Evolutionary conservation across 352 stramenopile genomes (phyloP).

Genomic region (Stramenopiles sp.): DNA sequence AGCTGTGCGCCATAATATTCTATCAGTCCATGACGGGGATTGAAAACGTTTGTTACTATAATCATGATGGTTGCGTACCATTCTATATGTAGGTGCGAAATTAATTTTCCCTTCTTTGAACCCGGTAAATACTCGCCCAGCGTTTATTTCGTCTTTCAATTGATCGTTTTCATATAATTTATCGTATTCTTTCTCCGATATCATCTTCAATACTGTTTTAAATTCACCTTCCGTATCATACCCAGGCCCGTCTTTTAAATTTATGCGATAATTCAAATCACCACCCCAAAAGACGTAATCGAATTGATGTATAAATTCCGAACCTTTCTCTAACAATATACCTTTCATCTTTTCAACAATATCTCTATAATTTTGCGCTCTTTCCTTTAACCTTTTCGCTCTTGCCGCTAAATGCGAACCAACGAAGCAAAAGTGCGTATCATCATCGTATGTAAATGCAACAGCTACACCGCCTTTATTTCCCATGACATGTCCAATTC

Average conservation of each 20-base stretch:
- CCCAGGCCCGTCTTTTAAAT: constrained; percentile 20
- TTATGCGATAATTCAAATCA: constrained; percentile 24
- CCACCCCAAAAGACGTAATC: constrained; percentile 25
- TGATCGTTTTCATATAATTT: constrained; percentile 15
- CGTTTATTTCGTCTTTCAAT: constrained; percentile 14
- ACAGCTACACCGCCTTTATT: constrained; percentile 27
- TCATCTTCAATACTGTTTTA: constrained; percentile 7
- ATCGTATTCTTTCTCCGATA: constrained; percentile 3
- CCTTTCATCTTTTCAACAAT: constrained; percentile 15
- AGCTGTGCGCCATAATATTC: constrained; percentile 19
- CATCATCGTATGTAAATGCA: constrained; percentile 11
- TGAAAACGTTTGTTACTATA: constrained; percentile 27
- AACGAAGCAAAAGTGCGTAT: constrained; percentile 22
- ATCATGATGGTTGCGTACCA: constrained; percentile 10
- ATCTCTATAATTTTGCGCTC: constrained; percentile 19
- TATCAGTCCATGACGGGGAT: constrained; percentile 22
- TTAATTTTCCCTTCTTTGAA: constrained; percentile 36
- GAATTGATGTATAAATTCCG: too few species aligned
- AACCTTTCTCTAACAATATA: too few species aligned
- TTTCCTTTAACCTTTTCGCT: constrained; percentile 12
- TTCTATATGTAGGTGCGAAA: constrained; percentile 30
- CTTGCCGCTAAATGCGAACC: constrained; percentile 21
- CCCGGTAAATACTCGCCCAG: constrained; percentile 39
- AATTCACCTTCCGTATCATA: constrained; percentile 19
- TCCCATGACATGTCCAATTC: constrained; percentile 21